Evolutionary conservation across 495 filamentous ascomycete species (phyloP), one percentile per base, ranked within the genome.

Genomic region (Penicillium coprophilum): DNA sequence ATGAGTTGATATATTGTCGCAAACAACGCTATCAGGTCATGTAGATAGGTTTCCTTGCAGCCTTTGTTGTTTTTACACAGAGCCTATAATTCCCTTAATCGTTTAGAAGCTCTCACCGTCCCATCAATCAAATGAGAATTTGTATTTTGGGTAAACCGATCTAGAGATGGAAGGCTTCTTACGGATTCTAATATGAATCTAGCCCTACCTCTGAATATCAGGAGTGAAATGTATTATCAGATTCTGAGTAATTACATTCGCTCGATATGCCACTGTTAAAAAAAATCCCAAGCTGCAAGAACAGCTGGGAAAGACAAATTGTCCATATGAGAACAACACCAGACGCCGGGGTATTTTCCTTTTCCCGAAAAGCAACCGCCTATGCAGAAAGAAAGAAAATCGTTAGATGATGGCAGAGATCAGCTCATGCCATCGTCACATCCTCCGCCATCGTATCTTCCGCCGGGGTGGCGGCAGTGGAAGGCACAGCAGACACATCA

Each of bases 311-410:
- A 46, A 46, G 13, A 46, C 20, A 54, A 30, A 46, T 46, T 13
- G 52, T 54, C 43, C 52, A 38, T 54, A 36, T 23, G 13, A 23
- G 19, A 43, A 53, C 11, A 27, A 64, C 65, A 49, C 65, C 62
- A 63, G 40, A 66, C 65, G 59, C 65, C 63, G 55, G 55, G 65
- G 65, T 68, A 68, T 68, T 59, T 58, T 48, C 63, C 44, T 34
- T 53, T 48, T 53, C 54, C 47, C 17, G 30, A 54, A 60, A 61
- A 61, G 38, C 36, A 55, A 24, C 49, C 54, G 36, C 50, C 50
- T 15, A 68, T 63, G 59, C 59, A 65, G 32, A 54, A 30, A 39
- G 12, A 65, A 57, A 55, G 30, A 41, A n/a, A 61, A 57, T 43
- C 46, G 38, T 46, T 30, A 36, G 20, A 41, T n/a, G 32, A 41